Conservation (phyloP, 495 filamentous ascomycete genomes). For the Penicillium coprophilum region DNA sequence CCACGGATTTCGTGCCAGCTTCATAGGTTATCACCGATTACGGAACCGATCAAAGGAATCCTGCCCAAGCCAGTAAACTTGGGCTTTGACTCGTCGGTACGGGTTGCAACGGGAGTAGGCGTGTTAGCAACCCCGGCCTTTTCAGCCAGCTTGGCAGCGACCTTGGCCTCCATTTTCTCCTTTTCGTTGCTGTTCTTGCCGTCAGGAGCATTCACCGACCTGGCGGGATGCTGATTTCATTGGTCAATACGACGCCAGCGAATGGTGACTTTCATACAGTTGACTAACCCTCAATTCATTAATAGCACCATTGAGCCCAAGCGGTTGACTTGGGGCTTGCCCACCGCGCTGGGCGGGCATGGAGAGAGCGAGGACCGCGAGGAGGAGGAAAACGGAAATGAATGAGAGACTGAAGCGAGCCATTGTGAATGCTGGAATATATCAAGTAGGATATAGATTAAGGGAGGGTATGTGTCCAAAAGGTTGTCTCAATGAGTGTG, state of each 20-base stretch:
- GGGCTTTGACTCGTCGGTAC: constrained; percentile 21
- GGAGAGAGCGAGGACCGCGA: constrained; percentile 35
- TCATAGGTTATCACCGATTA: constrained; percentile 24
- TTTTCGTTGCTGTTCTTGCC: constrained; percentile 18
- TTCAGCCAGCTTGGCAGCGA: constrained; percentile 1
- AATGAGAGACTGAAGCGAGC: constrained; percentile 37
- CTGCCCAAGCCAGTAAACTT: constrained; percentile 30
- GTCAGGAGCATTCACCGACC: constrained; percentile 21
- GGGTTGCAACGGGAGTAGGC: constrained; percentile 22
- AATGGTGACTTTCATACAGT: neutral
- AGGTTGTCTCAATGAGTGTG: constrained; percentile 17
- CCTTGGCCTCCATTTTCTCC: constrained; percentile 10
- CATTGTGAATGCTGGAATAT: constrained; percentile 31
- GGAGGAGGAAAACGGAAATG: constrained; percentile 33
- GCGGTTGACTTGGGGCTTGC: neutral
- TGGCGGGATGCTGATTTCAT: constrained; percentile 17
- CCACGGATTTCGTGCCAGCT: neutral
- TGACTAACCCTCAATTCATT: constrained; percentile 23
- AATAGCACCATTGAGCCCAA: constrained; percentile 19
- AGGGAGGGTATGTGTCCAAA: constrained; percentile 16
- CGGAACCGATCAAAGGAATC: constrained; percentile 35
- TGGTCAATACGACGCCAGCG: constrained; percentile 1
- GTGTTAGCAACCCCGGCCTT: constrained; percentile 9
- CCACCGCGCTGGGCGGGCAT: constrained; percentile 32
- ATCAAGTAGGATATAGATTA: constrained; percentile 12